Evolutionary conservation across 495 filamentous ascomycete species (phyloP).

Genomic region (Clohesyomyces aquaticus): DNA sequence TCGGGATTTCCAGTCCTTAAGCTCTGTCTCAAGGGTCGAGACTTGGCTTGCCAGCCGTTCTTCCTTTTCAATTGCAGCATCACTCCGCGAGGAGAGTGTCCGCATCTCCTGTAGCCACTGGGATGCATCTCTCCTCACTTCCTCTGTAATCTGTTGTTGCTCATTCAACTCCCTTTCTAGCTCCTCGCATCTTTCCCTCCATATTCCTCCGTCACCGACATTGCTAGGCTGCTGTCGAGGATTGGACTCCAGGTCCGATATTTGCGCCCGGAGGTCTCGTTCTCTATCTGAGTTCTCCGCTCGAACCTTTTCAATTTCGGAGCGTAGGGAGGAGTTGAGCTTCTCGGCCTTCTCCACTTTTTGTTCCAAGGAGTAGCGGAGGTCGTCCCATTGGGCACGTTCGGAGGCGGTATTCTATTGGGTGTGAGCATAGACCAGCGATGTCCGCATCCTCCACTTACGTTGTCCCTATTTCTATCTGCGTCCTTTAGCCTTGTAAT

Average conservation of each 20-base stretch:
- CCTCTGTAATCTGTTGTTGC: conserved; percentile 82
- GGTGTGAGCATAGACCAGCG: conserved; percentile 7
- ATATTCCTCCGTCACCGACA: conserved; percentile 51
- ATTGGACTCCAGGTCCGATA: conserved; percentile 55
- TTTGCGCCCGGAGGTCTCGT: conserved; percentile 64
- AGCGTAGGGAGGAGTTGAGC: conserved; percentile 73
- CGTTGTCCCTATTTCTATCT: conserved; percentile 53
- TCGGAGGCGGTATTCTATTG: conserved; percentile 48
- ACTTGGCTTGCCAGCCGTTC: conserved; percentile 73
- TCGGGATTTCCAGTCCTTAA: conserved; percentile 84
- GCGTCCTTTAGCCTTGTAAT: conserved; percentile 52
- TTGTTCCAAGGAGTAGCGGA: conserved; percentile 73
- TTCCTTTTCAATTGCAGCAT: conserved; percentile 79
- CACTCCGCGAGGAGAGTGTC: conserved; percentile 74
- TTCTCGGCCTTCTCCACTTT: conserved; percentile 78
- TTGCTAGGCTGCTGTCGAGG: conserved; percentile 9
- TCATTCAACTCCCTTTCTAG: conserved; percentile 72
- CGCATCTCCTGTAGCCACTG: conserved; percentile 89
- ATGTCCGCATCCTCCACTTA: conserved; percentile 38
- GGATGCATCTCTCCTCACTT: conserved; percentile 83
- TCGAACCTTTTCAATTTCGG: conserved; percentile 74
- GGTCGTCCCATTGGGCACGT: conserved; percentile 71
- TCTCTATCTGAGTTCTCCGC: conserved; percentile 67
- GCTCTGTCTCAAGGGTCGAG: conserved; percentile 73
- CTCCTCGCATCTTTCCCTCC: conserved; percentile 61